These are phyloP conservation scores for Solanum chmielewskii DNA, from an alignment of 257 asterid genomes.

Conservation along the genomic window DNA sequence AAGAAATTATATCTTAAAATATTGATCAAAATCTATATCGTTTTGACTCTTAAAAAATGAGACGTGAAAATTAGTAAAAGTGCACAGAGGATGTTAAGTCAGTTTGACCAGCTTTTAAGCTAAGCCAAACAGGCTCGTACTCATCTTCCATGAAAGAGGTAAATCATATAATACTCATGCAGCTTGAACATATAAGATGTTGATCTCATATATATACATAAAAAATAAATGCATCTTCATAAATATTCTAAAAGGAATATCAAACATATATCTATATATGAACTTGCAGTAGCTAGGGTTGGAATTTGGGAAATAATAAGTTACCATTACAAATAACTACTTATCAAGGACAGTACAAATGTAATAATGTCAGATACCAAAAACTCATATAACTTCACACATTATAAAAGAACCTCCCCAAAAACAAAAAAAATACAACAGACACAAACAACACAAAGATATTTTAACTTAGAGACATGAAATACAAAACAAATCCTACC, in stretches of 20 bases:
- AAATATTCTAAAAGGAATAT: background rate
- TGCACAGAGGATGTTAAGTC: background rate
- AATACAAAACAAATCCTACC: background rate
- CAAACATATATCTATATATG: background rate
- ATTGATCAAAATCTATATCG: background rate
- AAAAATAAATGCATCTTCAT: background rate
- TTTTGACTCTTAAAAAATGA: background rate
- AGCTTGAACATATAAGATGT: background rate
- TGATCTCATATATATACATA: background rate
- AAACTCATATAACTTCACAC: background rate
- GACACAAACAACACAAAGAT: background rate
- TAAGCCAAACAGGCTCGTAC: no score
- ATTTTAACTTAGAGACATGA: background rate
- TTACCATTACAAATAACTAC: background rate
- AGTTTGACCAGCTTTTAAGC: no score
- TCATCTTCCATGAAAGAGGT: background rate
- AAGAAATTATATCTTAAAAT: background rate
- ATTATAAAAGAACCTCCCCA: background rate
- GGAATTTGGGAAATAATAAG: background rate
- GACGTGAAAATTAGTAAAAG: background rate
- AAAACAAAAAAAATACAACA: background rate
- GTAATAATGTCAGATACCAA: background rate
- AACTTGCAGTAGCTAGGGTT: background rate
- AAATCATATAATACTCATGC: background rate
- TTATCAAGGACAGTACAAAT: background rate